Evolutionary conservation across 805 yeast genomes (phyloP), one percentile per base, ranked within the genome.

Genomic region (Yarrowia sp.): DNA sequence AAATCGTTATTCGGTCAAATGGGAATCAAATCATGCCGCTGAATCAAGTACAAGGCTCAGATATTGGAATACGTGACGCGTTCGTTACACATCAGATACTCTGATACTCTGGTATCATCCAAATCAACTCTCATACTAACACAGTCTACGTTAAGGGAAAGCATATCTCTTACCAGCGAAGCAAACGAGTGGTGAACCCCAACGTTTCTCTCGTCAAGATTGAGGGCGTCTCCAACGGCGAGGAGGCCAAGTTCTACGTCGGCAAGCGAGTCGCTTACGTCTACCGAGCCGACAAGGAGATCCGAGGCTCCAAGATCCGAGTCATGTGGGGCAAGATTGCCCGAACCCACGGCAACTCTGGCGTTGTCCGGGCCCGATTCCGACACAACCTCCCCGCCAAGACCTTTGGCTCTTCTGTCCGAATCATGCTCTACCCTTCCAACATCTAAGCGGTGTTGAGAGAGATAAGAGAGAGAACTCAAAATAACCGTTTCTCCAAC

Each of bases 231-330:
- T 82, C 88, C 74, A 81, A 85, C 81, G 86, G 97, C 78, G 88
- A 91, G 82, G 99, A 94, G 74, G 98, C 99, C 79, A 90, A 91
- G 86, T 95, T 95, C 89, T 95, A 95, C 96, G 88, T 95, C 79
- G 99, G 99, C 86, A 95, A 95, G 92, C 91, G 97, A 84, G 89
- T 95, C 76, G 99, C 98, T 78, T 95, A 91, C 88, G 98, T 95
- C 79, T 95, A 95, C 98, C 91, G 96, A 85, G 97, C 97, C 81
- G 84, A 90, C 80, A 95, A 92, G 87, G 98, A 93, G 86, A 84
- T 93, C 81, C 91, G 97, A 89, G 98, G 98, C 83, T 85, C 98
- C 78, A 94, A 95, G 88, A 91, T 94, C 87, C 92, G 98, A 87
- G 98, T 95, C 80, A 92, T 95, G 86, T 95, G 99, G 99, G 99